Base-by-base conservation (phyloP, 2,329 filamentous ascomycete genomes). In the Eurotiales sp. region DNA sequence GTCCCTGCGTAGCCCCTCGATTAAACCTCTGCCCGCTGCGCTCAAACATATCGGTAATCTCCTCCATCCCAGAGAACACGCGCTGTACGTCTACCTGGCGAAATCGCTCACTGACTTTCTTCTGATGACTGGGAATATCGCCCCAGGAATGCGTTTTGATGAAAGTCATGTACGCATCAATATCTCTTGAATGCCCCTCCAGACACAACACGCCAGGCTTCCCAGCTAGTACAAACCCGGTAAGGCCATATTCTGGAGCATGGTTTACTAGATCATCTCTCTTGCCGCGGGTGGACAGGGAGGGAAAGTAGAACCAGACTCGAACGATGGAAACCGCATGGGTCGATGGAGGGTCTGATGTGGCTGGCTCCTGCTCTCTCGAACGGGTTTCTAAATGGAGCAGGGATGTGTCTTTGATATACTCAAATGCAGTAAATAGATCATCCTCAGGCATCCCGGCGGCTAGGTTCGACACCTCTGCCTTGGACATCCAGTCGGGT, bases 291-390 rank as follows among this genome's bases (percentile, higher is more conserved):
- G 81, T 84, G 36, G 76, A 80, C 49, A 84, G 77, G 1, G 80
- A 83, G 0, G 81, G 81, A 55, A 84, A 83, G 63, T 84, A 84
- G 59, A 84, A 84, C 81, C 81, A 84, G 1, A 79, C 80, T 8
- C 81, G 69, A 3, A 80, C 72, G 1, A 78, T n/a, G n/a, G n/a
- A n/a, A n/a, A n/a, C n/a, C n/a, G n/a, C n/a, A n/a, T n/a, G n/a
- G n/a, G n/a, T n/a, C n/a, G n/a, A n/a, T n/a, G n/a, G n/a, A n/a
- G n/a, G n/a, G n/a, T n/a, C n/a, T n/a, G n/a, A n/a, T n/a, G n/a
- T n/a, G n/a, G n/a, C n/a, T n/a, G n/a, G n/a, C n/a, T n/a, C n/a
- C n/a, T n/a, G n/a, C n/a, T n/a, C n/a, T n/a, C n/a, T n/a, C n/a
- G n/a, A n/a, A n/a, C 61, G 56, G 1, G 32, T 41, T 46, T 64